Base-by-base conservation (phyloP, 768 basidiomycete genomes). In the Lactarius tabidus region DNA sequence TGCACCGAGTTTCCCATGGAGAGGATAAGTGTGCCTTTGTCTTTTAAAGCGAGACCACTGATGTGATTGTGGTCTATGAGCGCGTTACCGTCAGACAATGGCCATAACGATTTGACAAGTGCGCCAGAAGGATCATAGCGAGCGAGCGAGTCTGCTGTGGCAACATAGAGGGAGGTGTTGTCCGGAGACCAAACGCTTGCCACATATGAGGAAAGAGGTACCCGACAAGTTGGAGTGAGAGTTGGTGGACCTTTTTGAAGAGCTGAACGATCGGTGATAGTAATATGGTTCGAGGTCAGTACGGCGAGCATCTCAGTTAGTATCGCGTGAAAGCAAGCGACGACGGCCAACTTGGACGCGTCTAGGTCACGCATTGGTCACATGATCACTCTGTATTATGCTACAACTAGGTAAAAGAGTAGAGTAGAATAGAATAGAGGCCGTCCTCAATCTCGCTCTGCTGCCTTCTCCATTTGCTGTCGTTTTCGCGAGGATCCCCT, bases 401-500 rank as follows among this genome's bases (percentile, higher is more conserved):
- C 41, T 20, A 58, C 23, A 59, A 35, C 52, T 31, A 55, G 23
- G 28, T 38, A 41, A 26, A 61, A 26, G 8, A 26, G 33, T 33
- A 61, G 12, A 12, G 14, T n/a, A 59, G 14, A n/a, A 23, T 33
- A 52, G 43, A 20, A 9, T 3, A 10, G 12, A 12, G 14, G 6
- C 12, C 9, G 41, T 14, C 18, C 70, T 68, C 63, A 73, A 60
- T 79, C 82, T 60, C 74, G 68, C 45, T 81, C 80, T n/a, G 75
- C 72, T 2, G 88, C 87, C 71, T 80, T 83, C 70, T 90, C 84
- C 35, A 90, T 75, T 66, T 89, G 89, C 62, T 84, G 84, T 59
- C 87, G 81, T 74, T 90, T 90, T 62, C 89, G 81, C 55, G 88
- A 82, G 26, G 83, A 77, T 59, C 81, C 80, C 60, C 85, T 85